Percentiles rank a stretch among this genome's conserved stretches.
Evolutionary conservation across 2,329 filamentous ascomycete genomes (phyloP).

Genomic region (Epichloe coenophiala): DNA sequence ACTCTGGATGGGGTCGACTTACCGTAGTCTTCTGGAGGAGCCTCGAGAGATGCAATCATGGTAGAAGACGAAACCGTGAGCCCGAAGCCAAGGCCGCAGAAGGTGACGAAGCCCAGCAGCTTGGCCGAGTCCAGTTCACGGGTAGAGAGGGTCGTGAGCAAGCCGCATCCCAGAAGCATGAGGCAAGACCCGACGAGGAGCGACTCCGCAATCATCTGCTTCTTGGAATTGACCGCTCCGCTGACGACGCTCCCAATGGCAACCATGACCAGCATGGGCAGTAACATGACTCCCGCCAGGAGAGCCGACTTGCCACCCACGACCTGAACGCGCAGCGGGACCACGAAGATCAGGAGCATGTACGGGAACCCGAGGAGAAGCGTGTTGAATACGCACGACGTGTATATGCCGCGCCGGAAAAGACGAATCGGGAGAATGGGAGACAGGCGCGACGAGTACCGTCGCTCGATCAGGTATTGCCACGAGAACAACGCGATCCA

Average conservation of each 20-base stretch:
- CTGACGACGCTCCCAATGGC: slow-evolving; percentile 30
- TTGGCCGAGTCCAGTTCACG: slow-evolving; percentile 25
- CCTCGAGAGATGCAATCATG: slow-evolving; percentile 29
- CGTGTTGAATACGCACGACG: slow-evolving; percentile 28
- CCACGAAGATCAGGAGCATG: slow-evolving; percentile 32
- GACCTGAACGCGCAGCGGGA: slow-evolving; percentile 36
- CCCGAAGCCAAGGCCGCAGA: slow-evolving; percentile 40
- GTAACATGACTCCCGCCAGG: slow-evolving; percentile 34
- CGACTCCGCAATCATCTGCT: slow-evolving; percentile 29
- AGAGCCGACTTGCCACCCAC: slow-evolving; percentile 33
- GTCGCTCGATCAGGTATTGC: slow-evolving; percentile 14
- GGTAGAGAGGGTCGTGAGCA: slow-evolving; percentile 25
- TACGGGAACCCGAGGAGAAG: slow-evolving; percentile 37
- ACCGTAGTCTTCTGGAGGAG: slow-evolving; percentile 33
- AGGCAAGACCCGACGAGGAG: slow-evolving; percentile 27
- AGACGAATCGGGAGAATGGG: slow-evolving; percentile 35
- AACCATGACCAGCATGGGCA: slow-evolving; percentile 37
- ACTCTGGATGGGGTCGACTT: slow-evolving; percentile 6
- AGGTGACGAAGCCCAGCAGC: slow-evolving; percentile 33
- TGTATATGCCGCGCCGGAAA: slow-evolving; percentile 33
- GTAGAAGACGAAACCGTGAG: slow-evolving; percentile 33
- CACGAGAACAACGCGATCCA: slow-evolving; percentile 17
- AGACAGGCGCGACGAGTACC: slow-evolving; percentile 15
- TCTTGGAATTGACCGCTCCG: slow-evolving; percentile 28
- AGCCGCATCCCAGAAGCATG: slow-evolving; percentile 32